phyloP scores from a whole-genome alignment of 768 basidiomycete species.

The Zangia roseola region DNA sequence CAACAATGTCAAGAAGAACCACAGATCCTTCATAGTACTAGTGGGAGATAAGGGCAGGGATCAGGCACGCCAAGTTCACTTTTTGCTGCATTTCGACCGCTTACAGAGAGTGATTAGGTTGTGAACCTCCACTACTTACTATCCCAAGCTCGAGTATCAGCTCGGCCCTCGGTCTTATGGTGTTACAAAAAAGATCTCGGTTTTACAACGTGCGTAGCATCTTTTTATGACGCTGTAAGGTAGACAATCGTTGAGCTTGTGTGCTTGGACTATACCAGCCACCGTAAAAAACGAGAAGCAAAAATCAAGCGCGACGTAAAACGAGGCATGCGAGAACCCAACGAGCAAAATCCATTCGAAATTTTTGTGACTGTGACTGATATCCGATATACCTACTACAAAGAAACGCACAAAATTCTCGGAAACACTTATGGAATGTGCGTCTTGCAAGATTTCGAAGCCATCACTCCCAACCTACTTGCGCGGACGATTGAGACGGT shows the following conservation, averaged over 20 bases:
- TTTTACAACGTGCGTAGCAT: constrained; percentile 74
- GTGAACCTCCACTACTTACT: constrained; percentile 96
- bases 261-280: constrained; percentile 42
- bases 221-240: background rate
- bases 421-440: constrained; percentile 99
- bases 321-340: constrained; percentile 87
- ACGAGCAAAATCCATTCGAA: constrained; percentile 97
- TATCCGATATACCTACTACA: constrained; percentile 99
- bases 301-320: constrained; percentile 97
- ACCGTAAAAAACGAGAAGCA: constrained; percentile 94
- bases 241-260: background rate
- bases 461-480: constrained; percentile 94
- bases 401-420: constrained; percentile 94
- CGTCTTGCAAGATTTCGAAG: constrained; percentile 96
- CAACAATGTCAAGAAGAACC: constrained; percentile 91
- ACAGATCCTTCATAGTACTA: constrained; percentile 93
- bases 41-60: constrained; percentile 93
- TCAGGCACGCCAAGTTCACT: constrained; percentile 56
- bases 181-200: constrained; percentile 99
- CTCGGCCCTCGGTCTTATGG: constrained; percentile 92
- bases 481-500: constrained; percentile 98
- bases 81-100: background rate
- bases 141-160: constrained; percentile 86
- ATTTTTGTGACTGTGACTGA: constrained; percentile 99
- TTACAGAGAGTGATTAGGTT: constrained; percentile 44